Evolutionary conservation across 2,329 filamentous ascomycete species (phyloP).

Genomic region (Alternaria rosae): DNA sequence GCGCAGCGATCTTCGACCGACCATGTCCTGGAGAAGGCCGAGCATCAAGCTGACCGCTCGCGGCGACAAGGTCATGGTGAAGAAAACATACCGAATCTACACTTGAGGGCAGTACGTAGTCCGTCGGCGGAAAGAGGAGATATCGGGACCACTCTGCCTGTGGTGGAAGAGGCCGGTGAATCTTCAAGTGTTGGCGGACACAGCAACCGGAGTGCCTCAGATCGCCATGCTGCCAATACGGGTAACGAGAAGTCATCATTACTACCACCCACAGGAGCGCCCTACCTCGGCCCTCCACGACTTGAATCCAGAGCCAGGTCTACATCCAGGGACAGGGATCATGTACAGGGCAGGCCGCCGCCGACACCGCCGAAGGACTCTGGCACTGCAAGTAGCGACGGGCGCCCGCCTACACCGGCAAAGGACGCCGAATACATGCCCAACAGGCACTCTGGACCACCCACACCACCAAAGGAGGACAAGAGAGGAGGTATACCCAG

Average conservation of each 20-base stretch:
- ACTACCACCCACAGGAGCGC: constrained; percentile 33
- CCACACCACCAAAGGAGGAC: constrained; percentile 52
- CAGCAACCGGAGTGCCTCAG: constrained; percentile 55
- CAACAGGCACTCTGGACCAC: constrained; percentile 43
- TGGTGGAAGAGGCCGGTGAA: constrained; percentile 91
- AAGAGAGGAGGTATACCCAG: constrained; percentile 27
- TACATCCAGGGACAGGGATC: constrained; percentile 32
- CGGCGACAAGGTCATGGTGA: constrained; percentile 57
- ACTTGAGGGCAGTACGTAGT: constrained; percentile 65
- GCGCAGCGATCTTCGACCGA: constrained; percentile 54
- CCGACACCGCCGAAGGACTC: constrained; percentile 56
- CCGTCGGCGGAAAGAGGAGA: constrained; percentile 64
- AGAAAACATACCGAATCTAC: constrained; percentile 68
- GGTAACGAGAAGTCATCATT: constrained; percentile 17
- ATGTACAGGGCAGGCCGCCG: constrained; percentile 47
- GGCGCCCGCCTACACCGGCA: constrained; percentile 48
- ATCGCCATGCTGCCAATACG: constrained; percentile 15
- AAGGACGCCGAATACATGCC: constrained; percentile 39
- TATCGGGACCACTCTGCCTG: constrained; percentile 70
- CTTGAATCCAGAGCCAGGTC: constrained; percentile 20
- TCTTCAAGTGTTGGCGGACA: constrained; percentile 70
- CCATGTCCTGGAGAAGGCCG: constrained; percentile 65
- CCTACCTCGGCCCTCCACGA: constrained; percentile 17
- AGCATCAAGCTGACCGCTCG: constrained; percentile 68
- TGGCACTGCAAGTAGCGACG: constrained; percentile 26